Conservation (phyloP, 2,329 filamentous ascomycete species). For the Paraphoma chrysanthemicola region DNA sequence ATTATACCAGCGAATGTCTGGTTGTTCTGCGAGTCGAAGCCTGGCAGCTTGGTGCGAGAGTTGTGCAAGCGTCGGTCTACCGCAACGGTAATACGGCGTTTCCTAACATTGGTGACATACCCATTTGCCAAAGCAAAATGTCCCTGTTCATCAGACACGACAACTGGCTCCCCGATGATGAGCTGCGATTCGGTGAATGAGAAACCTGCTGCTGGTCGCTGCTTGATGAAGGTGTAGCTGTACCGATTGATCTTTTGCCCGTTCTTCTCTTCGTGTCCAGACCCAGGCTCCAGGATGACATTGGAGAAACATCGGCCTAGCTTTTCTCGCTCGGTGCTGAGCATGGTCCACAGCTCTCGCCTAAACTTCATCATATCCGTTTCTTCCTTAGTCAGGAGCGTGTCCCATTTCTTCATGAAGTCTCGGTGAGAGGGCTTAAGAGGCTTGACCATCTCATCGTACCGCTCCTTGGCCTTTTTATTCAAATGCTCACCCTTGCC, state of each 20-base stretch:
- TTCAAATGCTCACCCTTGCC: constrained; percentile 83
- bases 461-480: constrained; percentile 79
- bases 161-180: constrained; percentile 84
- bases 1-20: constrained; percentile 92
- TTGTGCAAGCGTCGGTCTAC: constrained; percentile 92
- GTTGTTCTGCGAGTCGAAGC: constrained; percentile 78
- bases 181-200: constrained; percentile 94
- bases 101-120: constrained; percentile 80
- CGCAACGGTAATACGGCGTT: constrained; percentile 80
- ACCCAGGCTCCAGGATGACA: constrained; percentile 81
- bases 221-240: constrained; percentile 83
- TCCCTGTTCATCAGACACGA: constrained; percentile 93
- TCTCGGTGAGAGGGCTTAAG: constrained; percentile 75
- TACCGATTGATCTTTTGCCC: constrained; percentile 90
- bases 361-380: constrained; percentile 86
- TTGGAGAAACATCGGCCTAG: constrained; percentile 89
- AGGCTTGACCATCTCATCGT: constrained; percentile 79
- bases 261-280: constrained; percentile 71
- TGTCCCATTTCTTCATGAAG: constrained; percentile 96
- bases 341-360: constrained; percentile 94
- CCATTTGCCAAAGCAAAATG: constrained; percentile 95
- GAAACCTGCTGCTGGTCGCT: constrained; percentile 66
- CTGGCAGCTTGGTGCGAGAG: constrained; percentile 74
- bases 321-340: constrained; percentile 85
- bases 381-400: constrained; percentile 91